Conservation (phyloP, 306 rosid genomes). For the Cucumis sativus region Cucumber_9930_V3 NC_026656.2:14110001-14110500, state of each 20-base stretch:
- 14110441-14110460: not conserved
- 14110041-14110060: too few relatives aligned
- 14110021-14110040: too few relatives aligned
- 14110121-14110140: too few relatives aligned
- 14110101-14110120: too few relatives aligned
- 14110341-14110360: not conserved
- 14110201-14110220: slow-evolving; percentile 94
- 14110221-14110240: slow-evolving; percentile 45
- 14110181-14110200: slow-evolving; percentile 97
- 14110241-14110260: not conserved
- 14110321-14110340: not conserved
- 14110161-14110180: slow-evolving; percentile 41
- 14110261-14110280: not conserved
- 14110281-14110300: not conserved
- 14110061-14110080: too few relatives aligned
- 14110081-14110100: too few relatives aligned
- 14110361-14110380: not conserved
- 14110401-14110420: not conserved
- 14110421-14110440: not conserved
- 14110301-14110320: not conserved
- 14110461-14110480: slow-evolving; percentile 62
- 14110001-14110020: too few relatives aligned
- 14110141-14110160: not conserved
- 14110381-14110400: not conserved
- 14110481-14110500: slow-evolving; percentile 88